phyloP scores from a whole-genome alignment of 192 early-diverging fungal species.

The Coemansia sp. region DNA sequence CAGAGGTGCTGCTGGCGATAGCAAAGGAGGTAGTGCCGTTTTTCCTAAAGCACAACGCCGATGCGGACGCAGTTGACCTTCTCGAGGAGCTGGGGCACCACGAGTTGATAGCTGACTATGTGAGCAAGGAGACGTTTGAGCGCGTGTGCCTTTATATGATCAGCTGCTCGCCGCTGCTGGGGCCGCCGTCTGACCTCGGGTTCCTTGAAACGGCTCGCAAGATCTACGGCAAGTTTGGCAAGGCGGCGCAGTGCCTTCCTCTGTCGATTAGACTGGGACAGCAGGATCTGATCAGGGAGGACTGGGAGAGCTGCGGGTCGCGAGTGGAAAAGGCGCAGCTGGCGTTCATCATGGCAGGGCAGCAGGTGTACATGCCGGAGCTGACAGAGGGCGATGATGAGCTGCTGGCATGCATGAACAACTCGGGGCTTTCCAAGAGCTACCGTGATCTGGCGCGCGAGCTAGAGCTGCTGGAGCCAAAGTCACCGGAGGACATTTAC shows the following conservation, averaged over 20 bases:
- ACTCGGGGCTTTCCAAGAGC: slow-evolving; percentile 80
- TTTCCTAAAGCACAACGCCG: slow-evolving; percentile 95
- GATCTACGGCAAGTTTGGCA: slow-evolving; percentile 83
- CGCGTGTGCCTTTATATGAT: slow-evolving; percentile 95
- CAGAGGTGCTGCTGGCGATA: slow-evolving; percentile 63
- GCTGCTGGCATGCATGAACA: slow-evolving; percentile 84
- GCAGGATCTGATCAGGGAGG: slow-evolving; percentile 74
- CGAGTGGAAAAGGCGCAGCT: slow-evolving; percentile 91
- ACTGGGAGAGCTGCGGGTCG: slow-evolving; percentile 81
- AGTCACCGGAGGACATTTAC: slow-evolving; percentile 97
- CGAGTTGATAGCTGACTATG: slow-evolving; percentile 73
- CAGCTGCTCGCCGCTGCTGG: slow-evolving; percentile 87
- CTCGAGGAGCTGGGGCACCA: slow-evolving; percentile 85
- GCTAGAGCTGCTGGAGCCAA: slow-evolving; percentile 92
- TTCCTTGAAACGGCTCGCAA: slow-evolving; percentile 83
- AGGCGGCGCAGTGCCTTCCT: slow-evolving; percentile 79
- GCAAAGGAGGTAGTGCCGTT: slow-evolving; percentile 90
- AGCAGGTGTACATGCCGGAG: slow-evolving; percentile 76
- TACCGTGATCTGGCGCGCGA: slow-evolving; percentile 88
- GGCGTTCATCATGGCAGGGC: slow-evolving; percentile 88
- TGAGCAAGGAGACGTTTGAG: slow-evolving; percentile 89
- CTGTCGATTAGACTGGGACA: slow-evolving; percentile 85
- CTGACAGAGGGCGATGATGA: slow-evolving; percentile 73
- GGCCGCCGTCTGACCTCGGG: slow-evolving; percentile 82
- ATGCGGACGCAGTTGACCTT: slow-evolving; percentile 97